Percentiles rank a stretch among this genome's conserved stretches.
Evolutionary conservation across 225 moss, liverwort and hornwort genomes (phyloP).

Genomic region (Takakia lepidozioides): DNA sequence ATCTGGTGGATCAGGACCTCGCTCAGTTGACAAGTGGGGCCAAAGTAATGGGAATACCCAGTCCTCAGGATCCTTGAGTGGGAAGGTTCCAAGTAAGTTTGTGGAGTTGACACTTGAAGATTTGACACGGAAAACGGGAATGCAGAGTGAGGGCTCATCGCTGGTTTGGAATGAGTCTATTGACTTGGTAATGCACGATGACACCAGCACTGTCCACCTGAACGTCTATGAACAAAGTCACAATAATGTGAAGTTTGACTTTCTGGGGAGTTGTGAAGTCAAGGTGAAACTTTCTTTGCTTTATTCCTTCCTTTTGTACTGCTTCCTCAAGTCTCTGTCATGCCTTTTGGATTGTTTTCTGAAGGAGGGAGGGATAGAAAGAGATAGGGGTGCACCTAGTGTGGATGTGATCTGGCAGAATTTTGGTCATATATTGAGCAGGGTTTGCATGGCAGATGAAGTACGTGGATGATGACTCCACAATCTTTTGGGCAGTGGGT

Average conservation of each 20-base stretch:
- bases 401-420: too few species aligned
- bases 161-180: conserved; percentile 65
- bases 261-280: conserved; percentile 79
- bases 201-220: conserved; percentile 63
- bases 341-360: too few species aligned
- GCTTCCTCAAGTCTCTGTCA: too few species aligned
- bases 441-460: conserved; percentile 54
- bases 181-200: conserved; percentile 92
- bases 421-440: too few species aligned
- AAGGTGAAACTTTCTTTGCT: conserved; percentile 39
- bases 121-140: conserved; percentile 66
- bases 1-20: conserved; percentile 8
- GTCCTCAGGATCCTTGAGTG: conserved; percentile 9
- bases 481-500: conserved; percentile 88
- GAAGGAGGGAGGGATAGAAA: too few species aligned
- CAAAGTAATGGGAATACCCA: conserved; percentile 30
- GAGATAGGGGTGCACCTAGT: too few species aligned
- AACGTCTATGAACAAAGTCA: conserved; percentile 74
- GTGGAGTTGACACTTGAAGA: conserved; percentile 85
- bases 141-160: conserved; percentile 43
- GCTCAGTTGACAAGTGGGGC: conserved; percentile 2
- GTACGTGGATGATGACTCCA: conserved; percentile 93
- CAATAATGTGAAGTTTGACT: conserved; percentile 80
- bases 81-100: conserved; percentile 52
- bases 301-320: too few species aligned